These are phyloP conservation scores for Plasmopara muralis DNA, from an alignment of 352 stramenopile genomes.

Conservation along the genomic window DNA sequence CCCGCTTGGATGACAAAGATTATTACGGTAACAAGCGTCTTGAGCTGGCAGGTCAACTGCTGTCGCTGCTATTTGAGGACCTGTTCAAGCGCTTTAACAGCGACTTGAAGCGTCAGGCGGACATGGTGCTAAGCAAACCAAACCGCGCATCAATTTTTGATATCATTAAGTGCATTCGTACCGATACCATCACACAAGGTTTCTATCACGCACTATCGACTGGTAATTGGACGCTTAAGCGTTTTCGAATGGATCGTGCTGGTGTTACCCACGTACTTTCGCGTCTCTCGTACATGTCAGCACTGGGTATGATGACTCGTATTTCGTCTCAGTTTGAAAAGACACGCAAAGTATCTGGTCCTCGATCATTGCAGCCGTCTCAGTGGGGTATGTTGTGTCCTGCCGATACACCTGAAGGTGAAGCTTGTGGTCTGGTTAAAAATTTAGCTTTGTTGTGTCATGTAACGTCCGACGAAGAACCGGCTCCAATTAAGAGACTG, in stretches of 20 bases:
- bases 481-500: conserved; percentile 89
- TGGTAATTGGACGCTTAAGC: conserved; percentile 99
- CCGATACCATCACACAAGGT: conserved; percentile 97
- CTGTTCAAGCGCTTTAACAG: conserved; percentile 98
- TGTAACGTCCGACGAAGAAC: conserved; percentile 91
- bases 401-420: conserved; percentile 98
- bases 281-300: conserved; percentile 97
- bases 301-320: conserved; percentile 98
- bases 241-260: conserved; percentile 98
- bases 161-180: conserved; percentile 96
- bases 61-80: conserved; percentile 99
- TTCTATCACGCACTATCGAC: conserved; percentile 83
- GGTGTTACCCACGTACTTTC: conserved; percentile 97
- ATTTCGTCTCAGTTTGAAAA: conserved; percentile 99
- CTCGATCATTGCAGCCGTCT: conserved; percentile 95
- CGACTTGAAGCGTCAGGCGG: conserved; percentile 96
- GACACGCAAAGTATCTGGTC: conserved; percentile 97
- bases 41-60: conserved; percentile 96
- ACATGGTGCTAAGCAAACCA: conserved; percentile 97
- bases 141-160: conserved; percentile 98
- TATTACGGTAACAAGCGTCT: conserved; percentile 99
- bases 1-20: conserved; percentile 96
- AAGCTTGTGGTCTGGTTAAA: conserved; percentile 99
- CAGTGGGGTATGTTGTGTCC: conserved; percentile 99
- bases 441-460: conserved; percentile 98